Conservation (phyloP, 2,329 filamentous ascomycete species). For the Monascus ruber region DNA sequence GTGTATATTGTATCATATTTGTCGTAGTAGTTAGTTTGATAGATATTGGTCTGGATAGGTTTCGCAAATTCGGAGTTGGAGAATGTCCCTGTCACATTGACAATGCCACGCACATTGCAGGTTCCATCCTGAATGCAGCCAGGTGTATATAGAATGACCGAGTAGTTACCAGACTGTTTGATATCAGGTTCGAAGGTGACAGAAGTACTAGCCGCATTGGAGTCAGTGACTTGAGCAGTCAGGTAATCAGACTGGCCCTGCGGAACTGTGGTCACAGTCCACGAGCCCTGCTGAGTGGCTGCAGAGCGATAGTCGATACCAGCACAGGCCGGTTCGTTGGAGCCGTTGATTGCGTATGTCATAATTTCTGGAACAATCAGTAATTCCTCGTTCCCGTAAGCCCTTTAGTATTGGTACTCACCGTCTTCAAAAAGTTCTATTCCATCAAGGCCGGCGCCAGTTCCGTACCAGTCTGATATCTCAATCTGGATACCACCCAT, state of each 20-base stretch:
- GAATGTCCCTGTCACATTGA: slow-evolving; percentile 69
- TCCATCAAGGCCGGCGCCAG: slow-evolving; percentile 71
- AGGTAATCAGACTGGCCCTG: slow-evolving; percentile 67
- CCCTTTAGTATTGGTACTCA: slow-evolving; percentile 15
- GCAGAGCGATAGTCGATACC: slow-evolving; percentile 52
- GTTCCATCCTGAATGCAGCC: slow-evolving; percentile 72
- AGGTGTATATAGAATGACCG: slow-evolving; percentile 82
- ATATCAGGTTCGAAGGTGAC: slow-evolving; percentile 68
- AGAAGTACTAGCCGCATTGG: slow-evolving; percentile 47
- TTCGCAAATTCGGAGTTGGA: slow-evolving; percentile 30
- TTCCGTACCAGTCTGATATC: slow-evolving; percentile 77
- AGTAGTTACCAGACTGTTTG: slow-evolving; percentile 80
- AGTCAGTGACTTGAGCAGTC: slow-evolving; percentile 52
- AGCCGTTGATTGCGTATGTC: slow-evolving; percentile 70
- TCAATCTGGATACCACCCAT: slow-evolving; percentile 83
- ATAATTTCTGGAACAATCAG: slow-evolving; percentile 50
- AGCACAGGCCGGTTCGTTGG: slow-evolving; percentile 79
- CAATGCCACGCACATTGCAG: slow-evolving; percentile 64
- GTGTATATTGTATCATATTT: slow-evolving; percentile 92
- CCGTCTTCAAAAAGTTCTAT: slow-evolving; percentile 76
- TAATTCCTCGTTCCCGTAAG: neutral
- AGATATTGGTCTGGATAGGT: slow-evolving; percentile 53
- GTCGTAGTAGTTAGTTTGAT: slow-evolving; percentile 89
- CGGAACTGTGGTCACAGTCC: slow-evolving; percentile 56
- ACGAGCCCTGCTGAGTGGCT: slow-evolving; percentile 61